Conservation (phyloP, 768 basidiomycete genomes). For the Podaxis carcinomalis region DNA sequence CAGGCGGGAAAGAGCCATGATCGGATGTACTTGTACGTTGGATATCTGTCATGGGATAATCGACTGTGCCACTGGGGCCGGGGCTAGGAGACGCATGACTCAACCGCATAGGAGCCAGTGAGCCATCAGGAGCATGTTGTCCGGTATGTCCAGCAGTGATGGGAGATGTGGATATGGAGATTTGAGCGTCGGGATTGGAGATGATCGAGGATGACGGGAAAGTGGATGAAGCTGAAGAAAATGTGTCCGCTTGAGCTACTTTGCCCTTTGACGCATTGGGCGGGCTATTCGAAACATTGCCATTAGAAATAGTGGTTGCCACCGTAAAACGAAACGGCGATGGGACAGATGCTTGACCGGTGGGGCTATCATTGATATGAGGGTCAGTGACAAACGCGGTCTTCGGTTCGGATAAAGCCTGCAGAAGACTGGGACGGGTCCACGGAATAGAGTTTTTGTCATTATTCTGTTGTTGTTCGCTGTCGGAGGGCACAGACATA, state of each 20-base stretch:
- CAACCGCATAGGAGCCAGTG: neutral
- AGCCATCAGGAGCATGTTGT: neutral
- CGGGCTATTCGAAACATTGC: neutral
- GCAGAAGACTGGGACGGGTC: neutral
- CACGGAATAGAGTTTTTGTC: neutral
- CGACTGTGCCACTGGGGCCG: neutral
- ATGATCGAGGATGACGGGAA: neutral
- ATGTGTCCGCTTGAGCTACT: neutral
- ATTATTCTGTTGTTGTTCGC: neutral
- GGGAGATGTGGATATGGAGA: neutral
- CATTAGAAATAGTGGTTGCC: neutral
- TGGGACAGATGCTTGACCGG: neutral
- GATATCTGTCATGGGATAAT: neutral
- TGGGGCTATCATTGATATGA: neutral
- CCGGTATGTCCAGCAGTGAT: neutral
- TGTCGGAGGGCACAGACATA: constrained; percentile 2
- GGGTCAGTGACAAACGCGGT: neutral
- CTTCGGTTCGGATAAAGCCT: neutral
- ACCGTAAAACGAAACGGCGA: neutral
- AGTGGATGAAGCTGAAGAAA: neutral
- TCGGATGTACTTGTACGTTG: neutral
- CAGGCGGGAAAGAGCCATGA: neutral
- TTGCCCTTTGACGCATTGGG: neutral
- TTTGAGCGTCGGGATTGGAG: neutral
- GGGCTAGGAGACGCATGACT: neutral